Evolutionary conservation across 176 grass and related monocot genomes (phyloP).

Genomic region (Oryza glaberrima): DNA sequence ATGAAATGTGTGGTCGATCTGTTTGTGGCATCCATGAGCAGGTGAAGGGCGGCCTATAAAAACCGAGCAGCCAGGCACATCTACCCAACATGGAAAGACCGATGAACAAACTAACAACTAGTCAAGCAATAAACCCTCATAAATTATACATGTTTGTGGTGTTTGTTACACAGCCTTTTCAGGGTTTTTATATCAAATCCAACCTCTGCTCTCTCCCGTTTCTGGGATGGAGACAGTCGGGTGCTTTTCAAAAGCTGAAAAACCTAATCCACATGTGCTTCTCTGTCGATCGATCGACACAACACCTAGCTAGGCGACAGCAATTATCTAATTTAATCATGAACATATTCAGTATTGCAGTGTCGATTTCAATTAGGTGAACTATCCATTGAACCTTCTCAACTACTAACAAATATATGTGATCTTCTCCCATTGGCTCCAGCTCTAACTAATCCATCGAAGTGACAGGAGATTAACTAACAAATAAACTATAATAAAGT

Average conservation of each 20-base stretch:
- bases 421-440: not conserved
- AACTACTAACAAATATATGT: conserved; percentile 27
- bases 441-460: conserved; percentile 48
- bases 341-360: not conserved
- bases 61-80: conserved; percentile 5
- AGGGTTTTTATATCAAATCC: not conserved
- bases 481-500: not conserved
- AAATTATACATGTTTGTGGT: not conserved
- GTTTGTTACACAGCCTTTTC: not conserved
- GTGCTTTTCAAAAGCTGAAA: conserved; percentile 15
- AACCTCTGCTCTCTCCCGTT: conserved; percentile 15
- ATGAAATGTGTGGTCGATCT: not conserved
- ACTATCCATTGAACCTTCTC: conserved; percentile 34
- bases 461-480: conserved; percentile 25
- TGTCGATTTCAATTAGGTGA: conserved; percentile 51
- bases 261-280: conserved; percentile 49
- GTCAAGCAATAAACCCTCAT: not conserved
- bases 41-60: conserved; percentile 50
- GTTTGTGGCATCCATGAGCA: conserved; percentile 35
- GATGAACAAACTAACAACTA: conserved; percentile 11
- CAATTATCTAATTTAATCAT: not conserved
- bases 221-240: conserved; percentile 50
- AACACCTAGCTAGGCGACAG: not conserved
- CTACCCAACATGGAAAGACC: conserved; percentile 44
- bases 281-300: conserved; percentile 8